phyloP scores from a whole-genome alignment of 805 yeast species.

The Peterozyma xylosa region DNA sequence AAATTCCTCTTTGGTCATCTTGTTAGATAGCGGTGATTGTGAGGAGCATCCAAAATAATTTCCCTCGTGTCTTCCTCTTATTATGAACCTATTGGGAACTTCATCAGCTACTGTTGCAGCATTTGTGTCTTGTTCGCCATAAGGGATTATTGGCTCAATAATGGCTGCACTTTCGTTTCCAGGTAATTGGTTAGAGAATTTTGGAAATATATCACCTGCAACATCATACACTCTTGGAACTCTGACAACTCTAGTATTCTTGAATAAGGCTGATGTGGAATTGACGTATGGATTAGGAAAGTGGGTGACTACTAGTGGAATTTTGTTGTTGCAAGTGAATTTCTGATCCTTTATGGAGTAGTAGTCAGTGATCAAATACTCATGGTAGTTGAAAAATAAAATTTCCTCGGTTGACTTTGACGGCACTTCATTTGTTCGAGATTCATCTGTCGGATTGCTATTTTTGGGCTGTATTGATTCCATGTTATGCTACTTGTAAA shows the following conservation, averaged over 20 bases:
- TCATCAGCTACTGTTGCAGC: too few species aligned
- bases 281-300: conserved; percentile 50
- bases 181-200: conserved; percentile 46
- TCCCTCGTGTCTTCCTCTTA: conserved; percentile 30
- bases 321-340: conserved; percentile 14
- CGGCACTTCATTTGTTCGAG: too few species aligned
- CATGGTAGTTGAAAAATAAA: conserved; percentile 63
- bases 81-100: conserved; percentile 18
- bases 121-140: neutral
- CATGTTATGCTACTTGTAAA: too few species aligned
- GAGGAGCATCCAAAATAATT: conserved; percentile 47
- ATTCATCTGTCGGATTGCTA: too few species aligned
- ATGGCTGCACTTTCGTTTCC: conserved; percentile 62
- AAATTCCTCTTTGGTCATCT: conserved; percentile 31
- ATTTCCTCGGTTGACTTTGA: conserved; percentile 11
- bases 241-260: conserved; percentile 50
- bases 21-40: conserved; percentile 37
- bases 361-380: conserved; percentile 34
- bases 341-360: conserved; percentile 11
- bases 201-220: conserved; percentile 38
- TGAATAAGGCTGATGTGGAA: neutral
- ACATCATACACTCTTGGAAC: conserved; percentile 45
- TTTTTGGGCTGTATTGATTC: too few species aligned
- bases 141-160: conserved; percentile 2
- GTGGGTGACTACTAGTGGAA: conserved; percentile 48